A percentile compares a stretch with the other conserved stretches of the same genome.
phyloP scores from a whole-genome alignment of 139 green algal genomes.

The Chlorella sorokiniana region DNA sequence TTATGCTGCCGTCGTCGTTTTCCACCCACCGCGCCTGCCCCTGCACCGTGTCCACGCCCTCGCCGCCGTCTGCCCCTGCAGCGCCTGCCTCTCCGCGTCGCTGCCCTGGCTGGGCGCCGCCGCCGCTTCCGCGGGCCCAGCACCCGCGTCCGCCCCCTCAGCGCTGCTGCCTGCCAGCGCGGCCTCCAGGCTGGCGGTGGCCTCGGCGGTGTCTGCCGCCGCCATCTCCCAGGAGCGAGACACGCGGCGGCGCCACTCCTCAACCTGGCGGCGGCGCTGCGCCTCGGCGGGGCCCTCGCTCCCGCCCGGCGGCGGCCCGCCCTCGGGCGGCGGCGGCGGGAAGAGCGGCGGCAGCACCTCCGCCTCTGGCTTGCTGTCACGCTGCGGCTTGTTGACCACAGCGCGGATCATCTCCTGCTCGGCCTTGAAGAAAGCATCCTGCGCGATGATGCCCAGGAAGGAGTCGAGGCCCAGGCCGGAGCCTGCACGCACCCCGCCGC shows the following conservation, averaged over 20 bases:
- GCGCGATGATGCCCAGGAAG: neutral
- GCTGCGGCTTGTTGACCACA: slow-evolving; percentile 8
- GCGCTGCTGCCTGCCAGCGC: neutral
- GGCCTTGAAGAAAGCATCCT: neutral
- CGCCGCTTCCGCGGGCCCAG: neutral
- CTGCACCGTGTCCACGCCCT: too few species aligned
- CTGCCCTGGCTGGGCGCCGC: neutral
- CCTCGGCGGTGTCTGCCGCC: neutral
- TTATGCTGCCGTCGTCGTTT: neutral
- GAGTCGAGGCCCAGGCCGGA: neutral
- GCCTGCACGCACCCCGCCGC: neutral
- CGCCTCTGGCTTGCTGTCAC: neutral
- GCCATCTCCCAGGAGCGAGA: neutral
- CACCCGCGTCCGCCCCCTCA: neutral
- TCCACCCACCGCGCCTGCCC: neutral
- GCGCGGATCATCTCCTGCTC: slow-evolving; percentile 11
- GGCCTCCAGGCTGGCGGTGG: neutral
- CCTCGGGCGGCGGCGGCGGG: neutral
- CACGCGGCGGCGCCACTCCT: slow-evolving; percentile 12
- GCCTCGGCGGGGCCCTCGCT: neutral
- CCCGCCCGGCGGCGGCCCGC: neutral
- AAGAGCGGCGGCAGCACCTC: slow-evolving; percentile 20
- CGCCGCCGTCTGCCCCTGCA: too few species aligned
- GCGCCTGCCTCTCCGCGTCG: too few species aligned
- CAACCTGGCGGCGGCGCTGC: neutral